Conservation (phyloP, 2,329 filamentous ascomycete species). For the Zymoseptoria crescenta region DNA sequence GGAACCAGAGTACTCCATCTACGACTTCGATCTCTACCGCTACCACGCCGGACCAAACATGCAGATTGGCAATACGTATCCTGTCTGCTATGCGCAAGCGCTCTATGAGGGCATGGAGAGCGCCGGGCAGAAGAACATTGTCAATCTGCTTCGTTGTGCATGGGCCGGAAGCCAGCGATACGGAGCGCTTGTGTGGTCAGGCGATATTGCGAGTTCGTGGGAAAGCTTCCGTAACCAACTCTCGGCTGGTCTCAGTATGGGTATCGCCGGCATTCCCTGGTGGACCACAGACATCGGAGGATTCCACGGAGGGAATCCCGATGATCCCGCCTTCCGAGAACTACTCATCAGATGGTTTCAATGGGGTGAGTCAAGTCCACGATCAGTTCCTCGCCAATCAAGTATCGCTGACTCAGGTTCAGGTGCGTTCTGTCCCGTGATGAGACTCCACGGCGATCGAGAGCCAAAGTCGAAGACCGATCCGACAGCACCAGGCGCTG, state of each 20-base stretch:
- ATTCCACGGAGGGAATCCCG: conserved; percentile 57
- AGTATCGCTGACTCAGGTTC: neutral
- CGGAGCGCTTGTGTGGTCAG: conserved; percentile 59
- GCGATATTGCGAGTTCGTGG: conserved; percentile 61
- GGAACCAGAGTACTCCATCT: conserved; percentile 56
- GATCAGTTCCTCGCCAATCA: neutral
- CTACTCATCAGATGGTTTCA: conserved; percentile 62
- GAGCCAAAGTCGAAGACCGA: conserved; percentile 47
- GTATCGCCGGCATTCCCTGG: conserved; percentile 54
- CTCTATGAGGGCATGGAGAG: conserved; percentile 53
- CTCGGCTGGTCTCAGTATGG: conserved; percentile 56
- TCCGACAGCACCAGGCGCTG: conserved; percentile 39
- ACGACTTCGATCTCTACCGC: conserved; percentile 61
- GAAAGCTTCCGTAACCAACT: conserved; percentile 51
- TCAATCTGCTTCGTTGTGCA: conserved; percentile 52
- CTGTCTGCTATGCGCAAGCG: conserved; percentile 48
- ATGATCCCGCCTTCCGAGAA: conserved; percentile 51
- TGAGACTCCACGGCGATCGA: conserved; percentile 59
- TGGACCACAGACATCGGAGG: conserved; percentile 66
- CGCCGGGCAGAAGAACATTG: conserved; percentile 48
- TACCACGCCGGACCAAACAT: conserved; percentile 50
- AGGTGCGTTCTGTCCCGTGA: conserved; percentile 55
- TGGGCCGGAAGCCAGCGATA: conserved; percentile 56
- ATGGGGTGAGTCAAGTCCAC: conserved; percentile 42
- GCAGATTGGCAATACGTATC: conserved; percentile 54